Evolutionary conservation across 257 asterid species (phyloP), one percentile per base, ranked within the genome.

Genomic region (Solanum pinnatisectum): DNA sequence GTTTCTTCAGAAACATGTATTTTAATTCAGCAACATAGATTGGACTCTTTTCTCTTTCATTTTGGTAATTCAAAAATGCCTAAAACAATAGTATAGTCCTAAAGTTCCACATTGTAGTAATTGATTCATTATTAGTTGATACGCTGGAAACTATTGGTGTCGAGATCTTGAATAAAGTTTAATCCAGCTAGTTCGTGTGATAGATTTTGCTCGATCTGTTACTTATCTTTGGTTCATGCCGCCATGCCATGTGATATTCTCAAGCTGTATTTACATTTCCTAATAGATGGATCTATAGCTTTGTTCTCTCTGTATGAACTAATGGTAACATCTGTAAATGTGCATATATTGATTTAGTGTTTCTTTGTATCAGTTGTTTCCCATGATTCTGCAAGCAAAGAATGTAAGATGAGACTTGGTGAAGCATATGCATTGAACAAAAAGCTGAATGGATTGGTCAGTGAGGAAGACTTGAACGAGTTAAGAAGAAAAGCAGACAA

Each of bases 371-470:
- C 92, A 96, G 99, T 97, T 92, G 94, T 96, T 84, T 94, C 91
- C 82, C 99, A 97, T 86, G 93, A 91, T 68, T 63, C 89, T 83
- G 99, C 99, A 76, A 96, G 98, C 89, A 97, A 95, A 92, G 98
- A 97, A 83, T 96, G 99, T 90, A 90, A 89, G 87, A 93, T 92
- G 90, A 90, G 90, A 59, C 84, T 97, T 33, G 90, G 89, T 39
- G 98, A 96, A 91, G 98, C 99, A n/a, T 96, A 97, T 77, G 98
- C 92, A 81, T 35, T 95, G 92, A 97, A 96, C 93, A 97, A 91
- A 88, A 94, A 90, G 89, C 82, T 90, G 70, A 94, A 94, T 32
- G 98, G 99, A 81, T 88, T 85, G 27, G 97, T 97, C 88, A 89
- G 92, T 36, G 96, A 92, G 20, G 95, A 94, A 23, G 91, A 94